Percentiles rank a stretch among this genome's conserved stretches.
phyloP scores from a whole-genome alignment of 495 filamentous ascomycete genomes.

The Trichoderma virens region DNA sequence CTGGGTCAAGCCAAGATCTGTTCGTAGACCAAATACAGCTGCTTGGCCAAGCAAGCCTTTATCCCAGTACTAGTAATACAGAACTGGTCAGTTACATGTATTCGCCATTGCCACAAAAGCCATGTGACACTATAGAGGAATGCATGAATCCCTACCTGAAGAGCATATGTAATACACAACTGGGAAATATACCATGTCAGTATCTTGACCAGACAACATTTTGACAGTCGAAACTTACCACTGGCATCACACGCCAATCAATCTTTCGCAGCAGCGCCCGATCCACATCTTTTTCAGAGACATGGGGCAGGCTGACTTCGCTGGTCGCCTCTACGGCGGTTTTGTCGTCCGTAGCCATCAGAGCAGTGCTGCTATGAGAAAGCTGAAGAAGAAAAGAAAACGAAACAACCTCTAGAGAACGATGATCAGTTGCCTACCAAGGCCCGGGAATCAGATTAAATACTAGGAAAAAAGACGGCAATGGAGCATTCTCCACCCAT shows the following conservation, averaged over 20 bases:
- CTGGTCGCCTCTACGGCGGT: neutral
- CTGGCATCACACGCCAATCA: neutral
- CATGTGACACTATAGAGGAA: neutral
- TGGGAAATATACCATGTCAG: neutral
- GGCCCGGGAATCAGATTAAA: too few species aligned
- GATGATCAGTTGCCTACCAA: too few species aligned
- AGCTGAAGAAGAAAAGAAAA: too few species aligned
- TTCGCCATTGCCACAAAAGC: neutral
- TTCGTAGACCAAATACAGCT: neutral
- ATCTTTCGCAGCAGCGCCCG: neutral
- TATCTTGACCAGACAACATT: neutral
- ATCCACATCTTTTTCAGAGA: neutral
- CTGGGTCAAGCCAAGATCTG: neutral
- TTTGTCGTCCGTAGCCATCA: too few species aligned
- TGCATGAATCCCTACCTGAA: neutral
- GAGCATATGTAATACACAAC: neutral
- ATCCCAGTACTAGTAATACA: neutral
- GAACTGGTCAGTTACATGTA: neutral
- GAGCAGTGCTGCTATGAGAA: too few species aligned
- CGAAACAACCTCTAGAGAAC: too few species aligned
- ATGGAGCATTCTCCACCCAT: too few species aligned
- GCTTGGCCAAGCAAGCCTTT: neutral
- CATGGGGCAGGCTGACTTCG: neutral
- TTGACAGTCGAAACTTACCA: neutral
- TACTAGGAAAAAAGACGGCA: too few species aligned